Evolutionary conservation across 2,329 filamentous ascomycete genomes (phyloP).

Genomic region (Chrysosporium queenslandicum): DNA sequence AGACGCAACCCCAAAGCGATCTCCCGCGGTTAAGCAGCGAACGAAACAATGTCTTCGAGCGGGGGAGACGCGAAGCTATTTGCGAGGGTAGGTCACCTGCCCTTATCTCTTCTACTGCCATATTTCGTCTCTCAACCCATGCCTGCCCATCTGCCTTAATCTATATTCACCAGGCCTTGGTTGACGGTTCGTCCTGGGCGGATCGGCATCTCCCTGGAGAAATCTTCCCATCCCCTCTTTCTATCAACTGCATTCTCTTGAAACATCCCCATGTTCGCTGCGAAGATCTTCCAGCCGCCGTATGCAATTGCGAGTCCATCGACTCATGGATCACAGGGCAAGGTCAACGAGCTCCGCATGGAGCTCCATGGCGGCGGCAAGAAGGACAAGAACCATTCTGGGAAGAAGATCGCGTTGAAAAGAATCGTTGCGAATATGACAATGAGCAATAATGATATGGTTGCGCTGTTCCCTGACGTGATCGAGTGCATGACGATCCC

Average conservation of each 20-base stretch:
- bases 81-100: constrained; percentile 62
- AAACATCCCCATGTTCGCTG: neutral
- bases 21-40: constrained; percentile 7
- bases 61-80: constrained; percentile 99
- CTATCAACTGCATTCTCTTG: neutral
- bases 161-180: neutral
- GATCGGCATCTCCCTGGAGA: neutral
- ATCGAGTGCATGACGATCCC: constrained; percentile 91
- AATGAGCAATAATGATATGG: constrained; percentile 99
- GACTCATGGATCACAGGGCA: constrained; percentile 60
- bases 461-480: constrained; percentile 89
- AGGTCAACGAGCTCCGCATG: constrained; percentile 90
- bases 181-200: neutral
- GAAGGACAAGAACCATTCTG: constrained; percentile 93
- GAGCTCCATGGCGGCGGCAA: constrained; percentile 90
- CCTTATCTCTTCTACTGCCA: constrained; percentile 24
- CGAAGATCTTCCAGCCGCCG: constrained; percentile 26
- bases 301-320: constrained; percentile 20
- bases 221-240: neutral
- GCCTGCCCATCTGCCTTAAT: neutral
- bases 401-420: constrained; percentile 96
- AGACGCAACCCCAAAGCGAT: neutral
- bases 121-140: constrained; percentile 10
- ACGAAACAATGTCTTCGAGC: constrained; percentile 48
- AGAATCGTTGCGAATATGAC: constrained; percentile 99